These are phyloP conservation scores for Rossbeevera mucosa DNA, from an alignment of 768 basidiomycete genomes.

Conservation along the genomic window DNA sequence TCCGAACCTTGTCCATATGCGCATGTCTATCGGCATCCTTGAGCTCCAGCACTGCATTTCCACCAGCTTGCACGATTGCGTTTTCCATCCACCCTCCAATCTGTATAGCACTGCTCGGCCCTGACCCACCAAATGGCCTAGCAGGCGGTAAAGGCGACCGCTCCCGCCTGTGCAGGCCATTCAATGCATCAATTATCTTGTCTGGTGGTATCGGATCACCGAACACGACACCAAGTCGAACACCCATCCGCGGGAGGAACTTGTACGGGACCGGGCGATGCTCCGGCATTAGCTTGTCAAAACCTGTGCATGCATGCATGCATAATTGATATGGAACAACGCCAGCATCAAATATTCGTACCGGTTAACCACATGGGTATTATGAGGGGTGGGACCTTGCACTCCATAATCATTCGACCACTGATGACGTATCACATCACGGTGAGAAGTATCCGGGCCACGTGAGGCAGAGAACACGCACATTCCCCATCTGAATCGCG, in stretches of 20 bases:
- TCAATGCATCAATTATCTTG: conserved; percentile 29
- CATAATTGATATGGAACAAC: neutral
- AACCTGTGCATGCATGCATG: conserved; percentile 41
- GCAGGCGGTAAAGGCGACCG: neutral
- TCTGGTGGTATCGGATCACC: conserved; percentile 63
- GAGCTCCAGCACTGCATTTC: neutral
- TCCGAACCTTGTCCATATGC: conserved; percentile 41
- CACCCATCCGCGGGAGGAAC: conserved; percentile 58
- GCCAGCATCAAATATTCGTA: conserved; percentile 17
- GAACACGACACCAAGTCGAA: conserved; percentile 69
- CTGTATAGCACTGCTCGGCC: neutral
- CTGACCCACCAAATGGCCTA: neutral
- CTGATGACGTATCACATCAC: conserved; percentile 36
- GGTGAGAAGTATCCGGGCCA: neutral
- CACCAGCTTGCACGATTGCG: conserved; percentile 3
- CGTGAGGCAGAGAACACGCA: conserved; percentile 40
- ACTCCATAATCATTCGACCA: conserved; percentile 78
- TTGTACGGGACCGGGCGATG: conserved; percentile 72
- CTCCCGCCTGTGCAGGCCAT: conserved; percentile 1
- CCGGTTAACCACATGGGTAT: conserved; percentile 95
- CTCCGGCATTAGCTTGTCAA: conserved; percentile 89
- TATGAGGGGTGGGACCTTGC: conserved; percentile 61
- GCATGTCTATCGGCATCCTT: conserved; percentile 9
- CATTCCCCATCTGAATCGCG: conserved; percentile 95
- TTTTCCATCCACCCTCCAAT: conserved; percentile 15